phyloP scores from a whole-genome alignment of 208 protist species.

The Entamoeba invadens region DNA sequence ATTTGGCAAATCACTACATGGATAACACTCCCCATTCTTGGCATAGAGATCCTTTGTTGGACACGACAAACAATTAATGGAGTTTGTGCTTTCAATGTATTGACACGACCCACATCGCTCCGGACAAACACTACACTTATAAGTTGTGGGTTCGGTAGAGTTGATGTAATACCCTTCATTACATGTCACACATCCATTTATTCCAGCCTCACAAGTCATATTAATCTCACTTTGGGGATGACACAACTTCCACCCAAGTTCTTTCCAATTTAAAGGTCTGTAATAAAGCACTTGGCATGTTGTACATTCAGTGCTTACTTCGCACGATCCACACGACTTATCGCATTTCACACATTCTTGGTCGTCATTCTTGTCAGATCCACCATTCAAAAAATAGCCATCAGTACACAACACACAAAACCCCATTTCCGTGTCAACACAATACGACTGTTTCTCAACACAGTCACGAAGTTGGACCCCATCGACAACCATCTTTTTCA shows the following conservation, averaged over 20 bases:
- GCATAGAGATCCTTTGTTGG: background rate
- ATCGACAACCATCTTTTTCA: background rate
- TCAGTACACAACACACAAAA: background rate
- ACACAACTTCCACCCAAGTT: background rate
- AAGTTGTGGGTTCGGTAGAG: background rate
- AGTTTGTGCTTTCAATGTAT: background rate
- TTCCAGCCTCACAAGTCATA: background rate
- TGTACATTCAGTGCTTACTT: background rate
- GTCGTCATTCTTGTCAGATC: too few species aligned
- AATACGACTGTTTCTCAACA: background rate
- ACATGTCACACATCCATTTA: background rate
- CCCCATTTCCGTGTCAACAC: background rate
- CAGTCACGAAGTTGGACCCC: background rate
- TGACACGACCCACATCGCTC: background rate
- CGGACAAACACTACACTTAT: background rate
- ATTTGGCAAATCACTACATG: background rate
- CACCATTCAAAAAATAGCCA: background rate
- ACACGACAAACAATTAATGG: background rate
- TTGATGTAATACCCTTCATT: background rate
- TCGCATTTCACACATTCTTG: background rate
- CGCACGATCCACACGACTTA: background rate
- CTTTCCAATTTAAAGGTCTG: background rate
- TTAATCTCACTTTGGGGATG: background rate
- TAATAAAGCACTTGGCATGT: background rate
- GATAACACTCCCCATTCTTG: background rate